Base-by-base conservation (phyloP, 768 basidiomycete species). In the Lactifluus volemus region DNA sequence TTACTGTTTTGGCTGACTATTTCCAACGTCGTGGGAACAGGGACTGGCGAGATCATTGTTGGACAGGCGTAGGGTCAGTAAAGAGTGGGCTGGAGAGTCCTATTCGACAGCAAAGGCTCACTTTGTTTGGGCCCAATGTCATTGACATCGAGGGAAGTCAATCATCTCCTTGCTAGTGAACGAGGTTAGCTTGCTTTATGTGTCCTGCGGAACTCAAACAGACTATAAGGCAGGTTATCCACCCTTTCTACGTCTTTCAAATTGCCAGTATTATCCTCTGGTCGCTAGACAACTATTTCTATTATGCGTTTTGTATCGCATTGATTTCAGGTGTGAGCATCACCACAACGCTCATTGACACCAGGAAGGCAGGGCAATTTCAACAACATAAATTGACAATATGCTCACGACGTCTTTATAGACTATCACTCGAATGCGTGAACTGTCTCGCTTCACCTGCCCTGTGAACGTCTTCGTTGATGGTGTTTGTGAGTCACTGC, bases 221-320 rank as follows among this genome's bases (percentile, higher is more conserved):
- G 19, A 38, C 38, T 5, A n/a, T 11, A n/a, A 5, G 19, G 2
- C 63, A 86, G 92, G 84, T 97, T 49, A 87, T 98, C 42, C 96
- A 98, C 70, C 97, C 97, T 0, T 98, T 98, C 74, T 98, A 98
- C 70, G 88, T 99, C 57, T 99, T 99, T 70, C 97, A 99, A 79
- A 86, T 98, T 65, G 92, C 92, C 53, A 97, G 93, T 65, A 89
- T 98, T 66, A 76, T 90, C 42, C 75, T 99, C 6, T 99, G 97
- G 97, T 88, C 89, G 1, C 68, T 98, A 55, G 97, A 99, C 65
- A 82, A 98, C 70, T 99, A 98, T 69, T 93, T 88, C 67, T 98
- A 98, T 69, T 98, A 98, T 71, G 96, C 95, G 11, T 96, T 95
- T 67, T 97, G 94, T 67, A 99, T 98, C 67, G 92, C 85, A 32